Base-by-base conservation (phyloP, 306 rosid genomes). In the Amphicarpaea edgeworthii region DNA sequence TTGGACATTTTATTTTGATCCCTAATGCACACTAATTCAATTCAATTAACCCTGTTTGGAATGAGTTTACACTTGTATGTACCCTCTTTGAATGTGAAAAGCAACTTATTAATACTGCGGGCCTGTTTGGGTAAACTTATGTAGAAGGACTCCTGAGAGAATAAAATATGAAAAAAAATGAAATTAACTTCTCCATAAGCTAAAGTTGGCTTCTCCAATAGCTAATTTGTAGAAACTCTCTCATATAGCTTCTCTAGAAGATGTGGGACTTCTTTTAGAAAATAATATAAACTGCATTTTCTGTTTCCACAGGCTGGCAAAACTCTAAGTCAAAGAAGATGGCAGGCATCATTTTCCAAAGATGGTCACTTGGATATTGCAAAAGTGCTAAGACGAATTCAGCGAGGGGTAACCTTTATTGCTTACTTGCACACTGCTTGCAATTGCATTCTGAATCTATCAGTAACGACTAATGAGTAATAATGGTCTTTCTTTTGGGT, bases 361-460 rank as follows among this genome's bases (percentile, higher is more conserved):
- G 97, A 90, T n/a, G 98, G 98, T 73, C 96, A 74, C 76, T 80
- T 94, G 85, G 94, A 92, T 75, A 94, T 94, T 50, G 98, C 90
- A 6, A 82, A 82, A 79, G 93, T 94, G 68, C 93, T 94, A 61
- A 79, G 97, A 85, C 83, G 96, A 80, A 90, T 94, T 74, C 98
- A 94, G 69, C 86, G 89, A 14, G 97, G 97, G 97, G 98, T 94
- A 94, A 82, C 26, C 53, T 72, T 49, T 58, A 15, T 72, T 75
- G 5, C 45, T 68, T 72, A 58, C 77, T 14, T 43, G 60, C 40
- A 51, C 71, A 12, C 67, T 45, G 38, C 37, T 77, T 68, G 14
- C 6, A 17, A 14, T 68, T 68, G 47, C 69, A 51, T 65, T 63
- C 55, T 41, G 70, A 72, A 63, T 71, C 69, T 70, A 38, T 10